Conservation (phyloP, 1,284 basidiomycete genomes). For the Moesziomyces aphidis region DNA sequence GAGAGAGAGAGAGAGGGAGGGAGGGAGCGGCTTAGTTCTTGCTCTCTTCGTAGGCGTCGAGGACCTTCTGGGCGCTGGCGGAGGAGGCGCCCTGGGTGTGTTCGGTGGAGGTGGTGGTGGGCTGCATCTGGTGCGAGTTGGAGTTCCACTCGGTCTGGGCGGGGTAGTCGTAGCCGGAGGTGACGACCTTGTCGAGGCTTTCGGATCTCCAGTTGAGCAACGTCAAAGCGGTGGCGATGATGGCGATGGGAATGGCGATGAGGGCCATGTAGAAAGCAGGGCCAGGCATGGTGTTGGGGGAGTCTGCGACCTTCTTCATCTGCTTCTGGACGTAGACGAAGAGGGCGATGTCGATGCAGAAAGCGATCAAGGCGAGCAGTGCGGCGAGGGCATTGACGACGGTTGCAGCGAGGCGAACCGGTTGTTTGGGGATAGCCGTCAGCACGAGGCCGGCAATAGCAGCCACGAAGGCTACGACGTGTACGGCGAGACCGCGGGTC, state of each 20-base stretch:
- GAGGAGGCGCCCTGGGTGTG: not conserved
- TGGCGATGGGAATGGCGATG: conserved; percentile 27
- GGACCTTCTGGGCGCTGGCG: conserved; percentile 23
- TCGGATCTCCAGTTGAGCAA: conserved; percentile 29
- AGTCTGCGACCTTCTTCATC: conserved; percentile 15
- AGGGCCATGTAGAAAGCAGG: conserved; percentile 46
- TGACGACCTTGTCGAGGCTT: conserved; percentile 9
- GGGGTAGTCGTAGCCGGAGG: conserved; percentile 22
- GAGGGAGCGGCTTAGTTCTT: not conserved
- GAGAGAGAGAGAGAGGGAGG: too few relatives aligned
- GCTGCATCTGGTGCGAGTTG: conserved; percentile 15
- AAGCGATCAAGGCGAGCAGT: conserved; percentile 22
- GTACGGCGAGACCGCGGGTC: conserved; percentile 47
- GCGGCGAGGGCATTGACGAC: conserved; percentile 19
- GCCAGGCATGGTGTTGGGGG: conserved; percentile 15
- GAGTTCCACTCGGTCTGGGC: not conserved
- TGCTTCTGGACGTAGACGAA: conserved; percentile 33
- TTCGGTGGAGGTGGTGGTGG: conserved; percentile 13
- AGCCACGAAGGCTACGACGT: conserved; percentile 42
- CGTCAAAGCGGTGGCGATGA: conserved; percentile 6
- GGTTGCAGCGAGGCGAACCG: conserved; percentile 15
- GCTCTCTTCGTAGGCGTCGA: conserved; percentile 36
- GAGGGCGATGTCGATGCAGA: conserved; percentile 40
- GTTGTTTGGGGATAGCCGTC: conserved; percentile 28
- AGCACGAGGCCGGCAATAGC: conserved; percentile 28